Base-by-base conservation (phyloP, 129 eudicot genomes). In the Lactuca sativa region DNA sequence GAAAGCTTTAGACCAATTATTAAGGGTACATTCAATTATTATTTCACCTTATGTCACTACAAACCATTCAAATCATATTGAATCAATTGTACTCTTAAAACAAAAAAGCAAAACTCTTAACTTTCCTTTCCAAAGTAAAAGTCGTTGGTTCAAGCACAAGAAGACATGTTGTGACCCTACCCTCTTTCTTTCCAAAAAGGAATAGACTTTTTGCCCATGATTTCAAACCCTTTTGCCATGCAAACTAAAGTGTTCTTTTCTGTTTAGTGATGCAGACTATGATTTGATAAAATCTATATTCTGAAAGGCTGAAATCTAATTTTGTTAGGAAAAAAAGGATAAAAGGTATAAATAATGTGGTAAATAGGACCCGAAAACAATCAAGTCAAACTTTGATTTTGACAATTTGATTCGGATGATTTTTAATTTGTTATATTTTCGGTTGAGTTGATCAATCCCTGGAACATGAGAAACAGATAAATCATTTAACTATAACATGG, bases 121-220 rank as follows among this genome's bases (percentile, higher is more conserved):
- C 40, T 67, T 67, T 47, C 62, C 49, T 65, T 75, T 67, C 56
- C 74, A 67, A 59, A 75, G 68, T 67, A 58, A 75, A 75, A 49
- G 74, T 52, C 38, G 14, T 59, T 66, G 10, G 56, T 75, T 75
- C 63, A 75, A 75, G 52, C 74, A 57, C 80, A 67, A 75, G 18
- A 48, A 67, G 55, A 75, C 80, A 75, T 37, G 32, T 67, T 59
- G 47, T 67, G 68, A 56, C 72, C 80, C 80, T 67, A 36, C 68
- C n/a, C 59, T 59, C 67, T 53, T 43, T 62, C 55, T 64, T 73
- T 63, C 47, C 57, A 6, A 38, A 43, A 40, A 68, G 70, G 68
- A 25, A 44, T 55, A 53, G 34, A 64, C 71, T 73, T 63, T 65
- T 36, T 30, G 2, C 56, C 44, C 72, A 70, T 70, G 66, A 70